Conservation (phyloP, 495 filamentous ascomycete genomes). For the Pyronema omphalodes region DNA sequence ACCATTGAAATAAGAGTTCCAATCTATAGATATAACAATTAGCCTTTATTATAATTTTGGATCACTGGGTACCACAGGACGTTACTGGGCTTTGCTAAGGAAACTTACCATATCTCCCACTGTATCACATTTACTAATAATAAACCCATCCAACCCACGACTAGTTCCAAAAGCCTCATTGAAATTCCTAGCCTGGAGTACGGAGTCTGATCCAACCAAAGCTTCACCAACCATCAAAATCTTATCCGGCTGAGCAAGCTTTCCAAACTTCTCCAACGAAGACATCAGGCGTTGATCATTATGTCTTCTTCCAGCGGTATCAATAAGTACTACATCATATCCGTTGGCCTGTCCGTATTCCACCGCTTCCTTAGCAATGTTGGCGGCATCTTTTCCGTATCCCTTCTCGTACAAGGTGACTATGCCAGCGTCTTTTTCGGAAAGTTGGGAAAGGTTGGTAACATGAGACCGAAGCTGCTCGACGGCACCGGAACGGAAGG, state of each 20-base stretch:
- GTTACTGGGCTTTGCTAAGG: neutral
- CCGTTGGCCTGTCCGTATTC: constrained; percentile 50
- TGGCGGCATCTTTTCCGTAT: constrained; percentile 92
- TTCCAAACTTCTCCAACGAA: constrained; percentile 87
- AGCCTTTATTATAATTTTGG: neutral
- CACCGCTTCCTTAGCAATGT: constrained; percentile 87
- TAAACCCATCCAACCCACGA: constrained; percentile 75
- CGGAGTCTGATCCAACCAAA: constrained; percentile 81
- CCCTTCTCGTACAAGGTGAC: constrained; percentile 91
- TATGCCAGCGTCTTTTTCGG: constrained; percentile 57
- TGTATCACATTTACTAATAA: constrained; percentile 96
- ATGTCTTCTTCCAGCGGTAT: constrained; percentile 85
- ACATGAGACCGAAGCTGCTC: constrained; percentile 93
- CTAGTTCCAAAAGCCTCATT: constrained; percentile 75
- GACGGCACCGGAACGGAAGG: constrained; percentile 91
- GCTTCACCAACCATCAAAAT: constrained; percentile 99
- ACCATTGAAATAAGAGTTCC: constrained; percentile 94
- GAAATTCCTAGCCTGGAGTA: constrained; percentile 89
- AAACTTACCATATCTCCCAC: constrained; percentile 80
- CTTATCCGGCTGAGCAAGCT: constrained; percentile 88
- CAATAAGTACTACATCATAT: constrained; percentile 89
- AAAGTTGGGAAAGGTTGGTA: constrained; percentile 72
- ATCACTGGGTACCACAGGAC: neutral
- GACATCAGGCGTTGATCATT: constrained; percentile 93
- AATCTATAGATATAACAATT: constrained; percentile 13